Base-by-base conservation (phyloP, 192 early-diverging fungal species). In the Coemansia sp. region DNA sequence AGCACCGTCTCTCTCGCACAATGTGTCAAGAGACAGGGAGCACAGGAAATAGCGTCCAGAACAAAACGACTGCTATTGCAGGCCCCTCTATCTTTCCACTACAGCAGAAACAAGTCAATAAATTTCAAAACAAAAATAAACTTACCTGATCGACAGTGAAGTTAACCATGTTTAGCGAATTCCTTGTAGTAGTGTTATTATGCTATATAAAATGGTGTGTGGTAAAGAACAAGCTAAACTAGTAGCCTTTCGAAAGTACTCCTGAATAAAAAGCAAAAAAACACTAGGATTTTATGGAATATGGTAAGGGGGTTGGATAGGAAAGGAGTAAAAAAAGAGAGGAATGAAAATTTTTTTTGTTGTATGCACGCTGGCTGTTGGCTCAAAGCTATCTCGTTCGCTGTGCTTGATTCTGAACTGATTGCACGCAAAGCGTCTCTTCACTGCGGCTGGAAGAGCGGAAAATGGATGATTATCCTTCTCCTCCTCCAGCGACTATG, bases 141-240 rank as follows among this genome's bases (percentile, higher is more conserved):
- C 79, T 72, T 81, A 81, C 79, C 79, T 81, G 79, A 70, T 81
- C 79, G 70, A 76, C 69, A 65, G 79, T 81, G 71, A 81, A 81
- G 74, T 81, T 81, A 72, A 81, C 79, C 79, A 81, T 81, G 63
- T 62, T 81, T 74, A 65, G 61, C 41, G 66, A 68, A 68, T 68
- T 63, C 66, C 56, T 68, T 68, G 51, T 54, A 63, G 39, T 67
- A 67, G 61, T 67, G 61, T 57, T 63, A 32, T 32, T 32, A 65
- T 47, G 39, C 45, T 59, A 64, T 37, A 62, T 57, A 47, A 48
- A 54, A 19, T 61, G 49, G 54, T 39, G 46, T 41, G 22, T 61
- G 49, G 49, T 48, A 67, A 61, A 56, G 21, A 58, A 62, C 22
- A 64, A 39, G 41, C 58, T 26, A 52, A 54, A 49, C 62, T 41